Evolutionary conservation across 2,329 filamentous ascomycete species (phyloP).

Genomic region (Berkeleyomyces basicola): DNA sequence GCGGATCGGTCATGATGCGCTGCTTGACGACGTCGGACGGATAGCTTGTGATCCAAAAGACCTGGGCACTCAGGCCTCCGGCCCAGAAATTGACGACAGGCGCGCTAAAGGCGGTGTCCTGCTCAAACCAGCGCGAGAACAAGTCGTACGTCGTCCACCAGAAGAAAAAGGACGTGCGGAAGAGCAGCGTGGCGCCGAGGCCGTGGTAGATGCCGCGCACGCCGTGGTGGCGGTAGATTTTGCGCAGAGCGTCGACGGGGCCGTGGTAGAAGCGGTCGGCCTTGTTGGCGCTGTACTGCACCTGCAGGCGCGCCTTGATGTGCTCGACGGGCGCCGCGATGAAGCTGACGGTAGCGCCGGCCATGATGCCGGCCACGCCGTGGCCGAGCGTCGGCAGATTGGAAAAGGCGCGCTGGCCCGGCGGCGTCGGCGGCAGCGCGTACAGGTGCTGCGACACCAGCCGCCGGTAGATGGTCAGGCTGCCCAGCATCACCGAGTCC

Average conservation of each 20-base stretch:
- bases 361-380: slow-evolving; percentile 71
- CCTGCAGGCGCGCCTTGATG: slow-evolving; percentile 81
- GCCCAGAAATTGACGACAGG: slow-evolving; percentile 95
- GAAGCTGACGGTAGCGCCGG: slow-evolving; percentile 80
- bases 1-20: slow-evolving; percentile 85
- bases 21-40: slow-evolving; percentile 92
- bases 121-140: slow-evolving; percentile 50
- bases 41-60: slow-evolving; percentile 89
- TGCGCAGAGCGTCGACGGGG: slow-evolving; percentile 65
- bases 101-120: slow-evolving; percentile 51
- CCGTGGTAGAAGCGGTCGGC: slow-evolving; percentile 65
- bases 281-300: slow-evolving; percentile 77
- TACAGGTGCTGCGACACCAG: slow-evolving; percentile 71
- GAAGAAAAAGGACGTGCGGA: slow-evolving; percentile 88
- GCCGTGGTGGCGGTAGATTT: slow-evolving; percentile 57
- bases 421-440: slow-evolving; percentile 17
- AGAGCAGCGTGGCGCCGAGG: slow-evolving; percentile 67
- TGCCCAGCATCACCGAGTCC: slow-evolving; percentile 83
- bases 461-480: slow-evolving; percentile 75
- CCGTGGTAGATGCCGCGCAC: slow-evolving; percentile 72
- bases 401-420: slow-evolving; percentile 7
- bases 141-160: slow-evolving; percentile 97
- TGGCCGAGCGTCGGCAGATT: slow-evolving; percentile 61
- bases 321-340: slow-evolving; percentile 91
- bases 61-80: slow-evolving; percentile 76